Evolutionary conservation across 495 filamentous ascomycete species (phyloP).

Genomic region (Tricharina praecox): DNA sequence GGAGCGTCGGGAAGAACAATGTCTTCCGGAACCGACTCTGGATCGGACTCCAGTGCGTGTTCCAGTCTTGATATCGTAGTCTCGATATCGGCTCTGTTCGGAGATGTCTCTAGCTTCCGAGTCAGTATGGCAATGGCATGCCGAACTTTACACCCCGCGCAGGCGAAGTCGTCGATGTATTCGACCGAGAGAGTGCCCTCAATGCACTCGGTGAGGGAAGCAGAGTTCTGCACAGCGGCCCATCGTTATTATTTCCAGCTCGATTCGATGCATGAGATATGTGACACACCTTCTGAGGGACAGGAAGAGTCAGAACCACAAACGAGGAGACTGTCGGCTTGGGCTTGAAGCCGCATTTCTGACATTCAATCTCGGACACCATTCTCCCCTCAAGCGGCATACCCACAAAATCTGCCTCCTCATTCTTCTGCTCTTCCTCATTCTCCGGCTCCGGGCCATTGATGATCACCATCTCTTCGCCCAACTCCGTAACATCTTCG

Average conservation of each 20-base stretch:
- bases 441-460: conserved; percentile 4
- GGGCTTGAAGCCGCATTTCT: conserved; percentile 74
- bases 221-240: conserved; percentile 31
- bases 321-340: conserved; percentile 68
- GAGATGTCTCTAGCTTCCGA: not conserved
- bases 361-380: conserved; percentile 85
- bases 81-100: not conserved
- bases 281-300: conserved; percentile 47
- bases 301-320: conserved; percentile 79
- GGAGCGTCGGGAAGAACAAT: conserved; percentile 63
- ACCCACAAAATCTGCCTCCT: conserved; percentile 14
- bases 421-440: conserved; percentile 7
- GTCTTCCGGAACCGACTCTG: conserved; percentile 54
- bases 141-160: conserved; percentile 75
- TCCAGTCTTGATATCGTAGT: not conserved
- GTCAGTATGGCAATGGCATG: conserved; percentile 42
- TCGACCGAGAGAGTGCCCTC: conserved; percentile 89
- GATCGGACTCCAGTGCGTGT: conserved; percentile 38
- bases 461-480: conserved; percentile 1
- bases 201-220: conserved; percentile 59
- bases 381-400: conserved; percentile 35
- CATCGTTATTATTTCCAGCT: not conserved
- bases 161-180: conserved; percentile 90
- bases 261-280: conserved; percentile 27
- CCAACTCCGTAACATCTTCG: conserved; percentile 3